A percentile compares a stretch with the other conserved stretches of the same genome.
Conservation (phyloP, 2,329 filamentous ascomycete genomes). For the Aspergillus udagawae region DNA sequence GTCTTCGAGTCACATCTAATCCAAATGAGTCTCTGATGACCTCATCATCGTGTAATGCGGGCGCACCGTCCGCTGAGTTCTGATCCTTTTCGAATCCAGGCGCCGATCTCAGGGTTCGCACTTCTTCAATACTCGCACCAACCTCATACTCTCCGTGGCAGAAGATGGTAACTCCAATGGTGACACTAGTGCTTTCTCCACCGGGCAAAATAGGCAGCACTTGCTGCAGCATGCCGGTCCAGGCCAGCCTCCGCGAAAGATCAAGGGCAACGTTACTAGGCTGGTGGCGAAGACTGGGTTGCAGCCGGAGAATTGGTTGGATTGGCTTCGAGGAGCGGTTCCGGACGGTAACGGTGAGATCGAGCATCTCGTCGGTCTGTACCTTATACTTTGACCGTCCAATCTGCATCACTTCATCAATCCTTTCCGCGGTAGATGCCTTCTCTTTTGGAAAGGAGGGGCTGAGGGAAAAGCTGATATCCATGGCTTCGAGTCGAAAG, state of each 20-base stretch:
- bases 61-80: conserved; percentile 3
- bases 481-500: conserved; percentile 74
- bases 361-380: conserved; percentile 61
- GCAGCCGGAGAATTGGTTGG: conserved; percentile 67
- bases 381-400: conserved; percentile 47
- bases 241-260: conserved; percentile 74
- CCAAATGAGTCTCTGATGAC: conserved; percentile 37
- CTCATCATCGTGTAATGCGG: conserved; percentile 23
- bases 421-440: conserved; percentile 10
- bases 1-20: conserved; percentile 34
- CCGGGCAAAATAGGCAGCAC: conserved; percentile 61
- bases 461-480: conserved; percentile 51
- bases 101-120: conserved; percentile 46
- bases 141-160: conserved; percentile 81
- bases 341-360: conserved; percentile 64
- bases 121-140: conserved; percentile 76
- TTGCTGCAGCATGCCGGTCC: conserved; percentile 80
- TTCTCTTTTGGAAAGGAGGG: conserved; percentile 24
- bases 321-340: conserved; percentile 70
- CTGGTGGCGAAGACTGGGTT: conserved; percentile 72
- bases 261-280: conserved; percentile 71
- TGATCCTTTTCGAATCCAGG: conserved; percentile 10
- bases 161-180: conserved; percentile 68
- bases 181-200: conserved; percentile 56
- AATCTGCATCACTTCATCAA: conserved; percentile 32